A percentile compares a stretch with the other conserved stretches of the same genome.
Conservation (phyloP, 441 rosid species). For the Iberis amara region DNA sequence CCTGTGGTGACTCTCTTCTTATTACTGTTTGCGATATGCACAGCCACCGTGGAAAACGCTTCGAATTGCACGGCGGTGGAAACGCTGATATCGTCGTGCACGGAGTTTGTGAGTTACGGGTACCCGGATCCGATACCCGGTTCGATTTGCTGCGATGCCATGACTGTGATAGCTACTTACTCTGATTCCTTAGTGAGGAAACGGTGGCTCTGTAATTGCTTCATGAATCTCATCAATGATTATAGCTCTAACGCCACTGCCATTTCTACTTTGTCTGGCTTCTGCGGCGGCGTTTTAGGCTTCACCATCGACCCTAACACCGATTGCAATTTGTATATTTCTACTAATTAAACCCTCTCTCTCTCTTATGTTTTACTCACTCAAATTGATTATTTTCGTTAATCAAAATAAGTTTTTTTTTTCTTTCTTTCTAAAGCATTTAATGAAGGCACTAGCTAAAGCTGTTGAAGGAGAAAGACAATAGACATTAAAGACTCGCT, state of each 20-base stretch:
- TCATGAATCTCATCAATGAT: conserved; percentile 46
- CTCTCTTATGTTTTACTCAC: too few relatives aligned
- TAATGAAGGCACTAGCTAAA: conserved; percentile 25
- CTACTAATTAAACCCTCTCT: not conserved
- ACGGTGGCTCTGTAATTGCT: conserved; percentile 47
- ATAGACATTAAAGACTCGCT: too few relatives aligned
- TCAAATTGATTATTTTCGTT: not conserved
- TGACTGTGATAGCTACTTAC: conserved; percentile 38
- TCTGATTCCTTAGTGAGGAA: conserved; percentile 38
- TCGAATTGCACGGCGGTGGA: conserved; percentile 55
- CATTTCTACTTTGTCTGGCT: conserved; percentile 66
- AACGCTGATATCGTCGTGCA: conserved; percentile 50
- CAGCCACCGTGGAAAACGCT: conserved; percentile 24
- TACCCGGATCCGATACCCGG: conserved; percentile 71
- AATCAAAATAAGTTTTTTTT: too few relatives aligned
- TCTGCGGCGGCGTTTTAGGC: conserved; percentile 65
- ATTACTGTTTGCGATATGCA: conserved; percentile 19
- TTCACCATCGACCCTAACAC: conserved; percentile 57
- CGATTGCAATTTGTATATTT: conserved; percentile 47
- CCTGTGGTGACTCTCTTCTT: not conserved
- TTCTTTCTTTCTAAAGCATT: conserved; percentile 14
- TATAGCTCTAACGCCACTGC: conserved; percentile 55
- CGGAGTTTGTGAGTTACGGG: conserved; percentile 51
- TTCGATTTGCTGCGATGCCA: conserved; percentile 63
- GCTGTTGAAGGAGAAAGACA: too few relatives aligned